Evolutionary conservation across 192 early-diverging fungal genomes (phyloP).

Genomic region (Funneliformis geosporum): DNA sequence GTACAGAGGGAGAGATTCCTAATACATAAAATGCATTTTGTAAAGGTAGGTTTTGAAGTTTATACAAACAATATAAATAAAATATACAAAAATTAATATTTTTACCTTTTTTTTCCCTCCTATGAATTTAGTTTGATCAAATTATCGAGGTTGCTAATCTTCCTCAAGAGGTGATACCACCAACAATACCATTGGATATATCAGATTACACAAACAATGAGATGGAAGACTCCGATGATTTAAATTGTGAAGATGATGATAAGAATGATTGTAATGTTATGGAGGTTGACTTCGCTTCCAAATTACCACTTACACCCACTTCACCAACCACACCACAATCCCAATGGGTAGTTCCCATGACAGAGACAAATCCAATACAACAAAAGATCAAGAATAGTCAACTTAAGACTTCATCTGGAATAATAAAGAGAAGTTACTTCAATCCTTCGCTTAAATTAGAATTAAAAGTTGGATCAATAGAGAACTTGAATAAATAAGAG

Average conservation of each 20-base stretch:
- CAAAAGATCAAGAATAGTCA: not conserved
- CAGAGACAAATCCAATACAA: not conserved
- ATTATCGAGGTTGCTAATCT: not conserved
- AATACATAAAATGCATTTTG: slow-evolving; percentile 3
- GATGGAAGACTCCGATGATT: not conserved
- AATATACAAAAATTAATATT: too few relatives aligned
- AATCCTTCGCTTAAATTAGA: not conserved
- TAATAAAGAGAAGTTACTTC: not conserved
- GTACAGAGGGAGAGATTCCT: not conserved
- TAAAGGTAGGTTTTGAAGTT: not conserved
- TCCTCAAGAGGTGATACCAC: not conserved
- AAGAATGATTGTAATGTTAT: not conserved
- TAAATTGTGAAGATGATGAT: not conserved
- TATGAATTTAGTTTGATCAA: not conserved
- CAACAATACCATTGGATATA: not conserved
- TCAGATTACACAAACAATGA: not conserved
- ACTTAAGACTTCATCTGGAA: not conserved
- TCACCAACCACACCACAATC: not conserved
- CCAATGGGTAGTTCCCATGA: not conserved
- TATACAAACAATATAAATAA: too few relatives aligned
- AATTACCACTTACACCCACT: slow-evolving; percentile 10
- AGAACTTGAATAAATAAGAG: not conserved
- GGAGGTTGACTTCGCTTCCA: not conserved
- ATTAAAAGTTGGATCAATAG: not conserved
- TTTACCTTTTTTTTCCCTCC: too few relatives aligned